A percentile compares a stretch with the other conserved stretches of the same genome.
phyloP scores from a whole-genome alignment of 192 early-diverging fungal species.

The Coemansia sp. region DNA sequence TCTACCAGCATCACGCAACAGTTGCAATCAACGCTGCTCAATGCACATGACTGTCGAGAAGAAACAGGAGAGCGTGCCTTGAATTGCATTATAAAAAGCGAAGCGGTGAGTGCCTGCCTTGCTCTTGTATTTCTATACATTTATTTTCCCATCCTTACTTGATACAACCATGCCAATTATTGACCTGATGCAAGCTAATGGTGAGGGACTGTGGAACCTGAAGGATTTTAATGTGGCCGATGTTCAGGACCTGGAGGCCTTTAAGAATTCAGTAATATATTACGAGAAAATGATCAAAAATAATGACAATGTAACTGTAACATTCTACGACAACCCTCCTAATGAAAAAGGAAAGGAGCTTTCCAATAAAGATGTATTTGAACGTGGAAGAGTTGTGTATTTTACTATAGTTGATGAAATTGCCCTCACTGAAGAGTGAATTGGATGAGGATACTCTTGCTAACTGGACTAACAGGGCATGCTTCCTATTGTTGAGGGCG shows the following conservation, averaged over 20 bases:
- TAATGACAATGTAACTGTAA: background rate
- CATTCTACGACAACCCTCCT: background rate
- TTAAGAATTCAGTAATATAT: background rate
- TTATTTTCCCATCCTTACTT: background rate
- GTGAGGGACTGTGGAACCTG: background rate
- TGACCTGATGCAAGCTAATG: background rate
- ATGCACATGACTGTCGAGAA: slow-evolving; percentile 28
- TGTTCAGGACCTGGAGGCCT: background rate
- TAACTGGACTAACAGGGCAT: no score
- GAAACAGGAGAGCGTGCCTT: background rate
- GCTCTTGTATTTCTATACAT: background rate
- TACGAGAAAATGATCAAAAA: background rate
- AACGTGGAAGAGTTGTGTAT: background rate
- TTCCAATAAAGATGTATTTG: background rate
- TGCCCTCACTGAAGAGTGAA: no score
- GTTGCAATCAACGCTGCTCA: slow-evolving; percentile 44
- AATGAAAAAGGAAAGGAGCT: background rate
- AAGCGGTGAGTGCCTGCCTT: background rate
- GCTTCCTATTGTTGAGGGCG: no score
- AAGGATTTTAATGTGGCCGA: background rate
- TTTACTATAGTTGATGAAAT: no score
- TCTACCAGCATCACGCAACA: no score
- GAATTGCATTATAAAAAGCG: background rate
- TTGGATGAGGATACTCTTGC: no score
- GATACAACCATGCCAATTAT: background rate